Percentiles rank a stretch among this genome's conserved stretches.
phyloP scores from a whole-genome alignment of 441 rosid genomes.

The Gossypium trilobum region DNA sequence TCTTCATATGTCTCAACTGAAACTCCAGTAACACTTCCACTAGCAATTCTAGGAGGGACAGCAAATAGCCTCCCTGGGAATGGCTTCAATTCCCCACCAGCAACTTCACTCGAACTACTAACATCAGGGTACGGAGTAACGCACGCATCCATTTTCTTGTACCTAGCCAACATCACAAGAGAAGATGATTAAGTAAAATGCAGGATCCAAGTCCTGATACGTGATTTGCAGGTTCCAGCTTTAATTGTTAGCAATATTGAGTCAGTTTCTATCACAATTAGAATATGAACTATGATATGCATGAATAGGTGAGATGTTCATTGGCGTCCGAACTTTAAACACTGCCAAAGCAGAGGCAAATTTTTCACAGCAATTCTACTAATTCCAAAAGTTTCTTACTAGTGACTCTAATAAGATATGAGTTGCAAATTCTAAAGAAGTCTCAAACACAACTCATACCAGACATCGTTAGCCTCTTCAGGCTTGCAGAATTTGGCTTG shows the following conservation, averaged over 20 bases:
- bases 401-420: not conserved
- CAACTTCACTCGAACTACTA: conserved; percentile 46
- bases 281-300: not conserved
- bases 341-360: not conserved
- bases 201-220: not conserved
- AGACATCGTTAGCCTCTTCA: conserved; percentile 65
- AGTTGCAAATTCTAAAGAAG: not conserved
- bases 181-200: not conserved
- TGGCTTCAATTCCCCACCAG: conserved; percentile 46
- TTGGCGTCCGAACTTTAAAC: not conserved
- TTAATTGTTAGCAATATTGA: not conserved
- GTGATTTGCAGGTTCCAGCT: not conserved
- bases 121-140: conserved; percentile 53
- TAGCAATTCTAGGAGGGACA: conserved; percentile 55
- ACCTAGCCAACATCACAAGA: conserved; percentile 30
- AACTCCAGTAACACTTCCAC: conserved; percentile 51
- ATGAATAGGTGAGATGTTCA: not conserved
- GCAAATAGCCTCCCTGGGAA: conserved; percentile 57
- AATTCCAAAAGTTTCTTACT: not conserved
- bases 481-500: conserved; percentile 57
- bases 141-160: conserved; percentile 63
- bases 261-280: not conserved
- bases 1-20: conserved; percentile 47
- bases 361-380: not conserved
- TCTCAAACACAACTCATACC: conserved; percentile 39